Base-by-base conservation (phyloP, 306 rosid species). In the Hylodesmum podocarpum region DNA sequence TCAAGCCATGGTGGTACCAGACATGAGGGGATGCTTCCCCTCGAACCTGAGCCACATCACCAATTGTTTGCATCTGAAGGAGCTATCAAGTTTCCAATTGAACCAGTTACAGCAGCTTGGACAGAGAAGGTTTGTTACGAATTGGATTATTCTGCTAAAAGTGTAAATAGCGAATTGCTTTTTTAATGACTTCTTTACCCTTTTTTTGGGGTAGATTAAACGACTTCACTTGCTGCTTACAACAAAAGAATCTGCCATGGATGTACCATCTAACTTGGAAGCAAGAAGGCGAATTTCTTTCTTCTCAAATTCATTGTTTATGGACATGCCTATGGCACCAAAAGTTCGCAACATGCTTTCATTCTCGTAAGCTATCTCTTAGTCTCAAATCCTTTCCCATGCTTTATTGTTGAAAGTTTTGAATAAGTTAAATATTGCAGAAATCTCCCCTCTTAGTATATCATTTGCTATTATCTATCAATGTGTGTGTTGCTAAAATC, bases 271-370 rank as follows among this genome's bases (percentile, higher is more conserved):
- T 78, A 96, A 96, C 85, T 89, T 96, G 51, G 99, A 96, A 87
- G 99, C 99, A 59, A 92, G 99, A 83, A 83, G 99, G 82, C 92
- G 99, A 0, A 96, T 96, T 54, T 92, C 99, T 57, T 96, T 91
- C 88, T 96, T 96, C 81, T 92, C 98, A 47, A 96, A 96, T 89
- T 96, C 99, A 18, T 67, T 96, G 71, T 96, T 92, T 83, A 96
- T 96, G 99, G 89, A 91, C 58, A 96, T 96, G 99, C 99, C 96
- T 66, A 27, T 86, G 44, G 91, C 99, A n/a, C 99, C 99, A 39
- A 96, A 92, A 96, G 98, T 96, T 76, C 97, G 94, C 74, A 92
- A 96, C 83, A 96, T 96, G 99, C 99, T 96, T 59, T 96, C 99
- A 33, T 96, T 96, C 92, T 92, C 99, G 99, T 96, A 88, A 89